These are phyloP conservation scores for Coemansia sp. DNA, from an alignment of 371 early-diverging fungal species.

Conservation along the genomic window DNA sequence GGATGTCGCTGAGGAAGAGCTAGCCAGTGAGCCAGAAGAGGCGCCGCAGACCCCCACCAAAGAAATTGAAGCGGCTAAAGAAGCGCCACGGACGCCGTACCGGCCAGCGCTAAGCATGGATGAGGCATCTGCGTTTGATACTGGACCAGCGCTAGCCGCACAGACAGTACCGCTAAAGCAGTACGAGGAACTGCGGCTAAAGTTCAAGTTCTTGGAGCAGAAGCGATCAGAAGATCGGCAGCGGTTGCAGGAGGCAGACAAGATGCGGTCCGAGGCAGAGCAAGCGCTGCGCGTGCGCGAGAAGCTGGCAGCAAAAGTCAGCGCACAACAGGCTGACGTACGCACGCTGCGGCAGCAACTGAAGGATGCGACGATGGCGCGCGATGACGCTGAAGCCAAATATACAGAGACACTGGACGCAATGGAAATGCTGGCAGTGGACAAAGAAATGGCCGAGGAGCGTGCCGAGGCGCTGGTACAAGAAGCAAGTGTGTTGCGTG, in stretches of 20 bases:
- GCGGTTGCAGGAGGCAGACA: conserved; percentile 68
- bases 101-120: conserved; percentile 48
- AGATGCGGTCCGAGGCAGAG: conserved; percentile 70
- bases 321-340: conserved; percentile 71
- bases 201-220: conserved; percentile 73
- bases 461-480: conserved; percentile 72
- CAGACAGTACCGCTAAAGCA: conserved; percentile 65
- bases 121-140: conserved; percentile 37
- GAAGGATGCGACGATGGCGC: conserved; percentile 62
- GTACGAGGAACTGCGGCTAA: conserved; percentile 79
- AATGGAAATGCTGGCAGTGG: conserved; percentile 82
- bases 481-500: conserved; percentile 70
- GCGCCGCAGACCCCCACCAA: neutral
- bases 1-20: neutral
- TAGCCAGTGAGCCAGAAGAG: neutral
- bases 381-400: conserved; percentile 64
- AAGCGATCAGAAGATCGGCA: conserved; percentile 83
- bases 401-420: conserved; percentile 71
- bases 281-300: conserved; percentile 65
- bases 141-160: conserved; percentile 10
- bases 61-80: neutral
- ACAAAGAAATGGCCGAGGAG: conserved; percentile 92
- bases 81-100: conserved; percentile 26
- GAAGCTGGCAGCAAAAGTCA: conserved; percentile 68
- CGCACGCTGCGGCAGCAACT: conserved; percentile 61